These are phyloP conservation scores for Schizophyllum amplum DNA, from an alignment of 1,284 basidiomycete species.

Conservation along the genomic window DNA sequence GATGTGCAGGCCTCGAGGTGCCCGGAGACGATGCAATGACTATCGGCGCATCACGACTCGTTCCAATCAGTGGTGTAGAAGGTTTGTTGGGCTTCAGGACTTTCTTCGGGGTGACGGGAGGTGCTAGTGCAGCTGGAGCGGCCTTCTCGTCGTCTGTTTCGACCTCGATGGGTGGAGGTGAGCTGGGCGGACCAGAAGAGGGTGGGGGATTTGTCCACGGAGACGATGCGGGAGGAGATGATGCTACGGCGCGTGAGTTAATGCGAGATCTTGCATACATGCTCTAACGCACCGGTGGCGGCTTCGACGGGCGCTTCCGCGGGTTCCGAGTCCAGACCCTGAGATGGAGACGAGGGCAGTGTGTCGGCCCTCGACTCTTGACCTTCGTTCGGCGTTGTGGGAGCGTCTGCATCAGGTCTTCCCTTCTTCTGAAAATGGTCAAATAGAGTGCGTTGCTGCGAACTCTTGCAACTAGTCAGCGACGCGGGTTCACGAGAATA, in stretches of 20 bases:
- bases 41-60: background rate
- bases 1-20: background rate
- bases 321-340: background rate
- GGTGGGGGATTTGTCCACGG: conserved; percentile 99
- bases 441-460: background rate
- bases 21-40: background rate
- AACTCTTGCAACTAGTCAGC: background rate
- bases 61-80: background rate
- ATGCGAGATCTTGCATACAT: background rate
- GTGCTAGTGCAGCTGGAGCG: conserved; percentile 2
- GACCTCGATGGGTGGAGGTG: conserved; percentile 38
- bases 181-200: conserved; percentile 93
- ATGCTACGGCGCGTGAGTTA: background rate
- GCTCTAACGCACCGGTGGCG: background rate
- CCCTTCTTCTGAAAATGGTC: conserved; percentile 1
- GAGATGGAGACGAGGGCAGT: background rate
- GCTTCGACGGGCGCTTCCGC: background rate
- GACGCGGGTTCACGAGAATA: too few species aligned
- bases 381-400: background rate
- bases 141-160: background rate
- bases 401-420: background rate
- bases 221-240: conserved; percentile 4
- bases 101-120: background rate
- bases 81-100: background rate
- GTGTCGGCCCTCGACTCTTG: background rate